phyloP scores from a whole-genome alignment of 1,139 yeast genomes.

The Hanseniaspora gamundiae region DNA sequence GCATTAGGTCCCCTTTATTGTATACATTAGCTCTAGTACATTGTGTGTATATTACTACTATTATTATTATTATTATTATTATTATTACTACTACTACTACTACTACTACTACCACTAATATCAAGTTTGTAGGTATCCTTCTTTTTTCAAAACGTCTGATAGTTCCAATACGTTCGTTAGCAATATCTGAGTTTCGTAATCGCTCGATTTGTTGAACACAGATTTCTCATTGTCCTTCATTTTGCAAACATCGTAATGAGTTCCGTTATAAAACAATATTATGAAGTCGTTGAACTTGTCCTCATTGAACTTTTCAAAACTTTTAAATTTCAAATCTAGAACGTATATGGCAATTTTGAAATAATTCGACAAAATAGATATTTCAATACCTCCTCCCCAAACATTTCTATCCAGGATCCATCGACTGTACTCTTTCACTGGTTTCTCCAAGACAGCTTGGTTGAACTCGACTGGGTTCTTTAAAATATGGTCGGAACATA shows the following conservation, averaged over 20 bases:
- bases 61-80: too few relatives aligned
- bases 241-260: constrained; percentile 57
- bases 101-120: too few relatives aligned
- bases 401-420: constrained; percentile 55
- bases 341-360: constrained; percentile 46
- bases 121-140: background rate
- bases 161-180: background rate
- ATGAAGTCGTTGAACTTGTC: constrained; percentile 33
- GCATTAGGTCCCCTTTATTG: background rate
- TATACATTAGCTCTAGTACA: too few relatives aligned
- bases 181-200: constrained; percentile 1
- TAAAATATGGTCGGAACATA: constrained; percentile 36
- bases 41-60: too few relatives aligned
- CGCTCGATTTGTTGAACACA: background rate
- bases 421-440: constrained; percentile 36
- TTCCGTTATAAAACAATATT: constrained; percentile 53
- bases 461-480: constrained; percentile 36
- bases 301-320: constrained; percentile 45
- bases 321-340: constrained; percentile 55
- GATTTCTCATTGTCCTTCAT: background rate
- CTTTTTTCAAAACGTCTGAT: background rate
- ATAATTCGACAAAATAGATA: constrained; percentile 49
- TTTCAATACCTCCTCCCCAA: constrained; percentile 85
- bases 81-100: too few relatives aligned
- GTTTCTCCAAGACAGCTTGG: constrained; percentile 49